A percentile compares a stretch with the other conserved stretches of the same genome.
These are phyloP conservation scores for Sesbania bispinosa DNA, from an alignment of 306 rosid genomes.

Conservation along the genomic window DNA sequence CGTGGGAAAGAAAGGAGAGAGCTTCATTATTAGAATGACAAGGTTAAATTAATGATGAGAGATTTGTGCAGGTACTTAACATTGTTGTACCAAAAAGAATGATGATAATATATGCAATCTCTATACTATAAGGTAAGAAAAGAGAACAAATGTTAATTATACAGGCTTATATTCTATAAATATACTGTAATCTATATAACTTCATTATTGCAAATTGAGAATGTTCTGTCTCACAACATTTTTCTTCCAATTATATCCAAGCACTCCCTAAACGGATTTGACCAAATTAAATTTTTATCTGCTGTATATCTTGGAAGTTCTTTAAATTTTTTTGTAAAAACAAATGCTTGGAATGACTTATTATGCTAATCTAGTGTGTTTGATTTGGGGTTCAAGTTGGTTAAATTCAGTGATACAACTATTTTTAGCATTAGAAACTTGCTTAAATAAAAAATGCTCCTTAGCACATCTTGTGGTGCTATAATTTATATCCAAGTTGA, in stretches of 20 bases:
- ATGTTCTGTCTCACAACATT: neutral
- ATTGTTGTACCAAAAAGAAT: neutral
- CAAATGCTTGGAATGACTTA: neutral
- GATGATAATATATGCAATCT: neutral
- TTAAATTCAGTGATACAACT: no score
- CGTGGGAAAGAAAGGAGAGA: no score
- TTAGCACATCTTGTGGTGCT: neutral
- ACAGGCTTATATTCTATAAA: neutral
- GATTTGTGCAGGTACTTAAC: no score
- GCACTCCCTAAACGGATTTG: neutral
- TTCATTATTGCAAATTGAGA: neutral
- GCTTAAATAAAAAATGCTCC: no score
- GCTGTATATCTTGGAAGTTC: neutral
- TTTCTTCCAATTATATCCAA: neutral
- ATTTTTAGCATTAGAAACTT: no score
- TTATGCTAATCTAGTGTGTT: neutral
- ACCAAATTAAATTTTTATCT: conserved; percentile 3
- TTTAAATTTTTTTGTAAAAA: neutral
- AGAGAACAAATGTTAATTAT: neutral
- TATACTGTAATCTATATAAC: neutral
- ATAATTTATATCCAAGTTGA: neutral
- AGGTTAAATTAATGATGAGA: no score
- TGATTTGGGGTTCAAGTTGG: no score
- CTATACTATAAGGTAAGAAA: neutral
- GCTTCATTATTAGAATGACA: no score